phyloP scores from a whole-genome alignment of 768 basidiomycete species.

The Lepiota subincarnata region DNA sequence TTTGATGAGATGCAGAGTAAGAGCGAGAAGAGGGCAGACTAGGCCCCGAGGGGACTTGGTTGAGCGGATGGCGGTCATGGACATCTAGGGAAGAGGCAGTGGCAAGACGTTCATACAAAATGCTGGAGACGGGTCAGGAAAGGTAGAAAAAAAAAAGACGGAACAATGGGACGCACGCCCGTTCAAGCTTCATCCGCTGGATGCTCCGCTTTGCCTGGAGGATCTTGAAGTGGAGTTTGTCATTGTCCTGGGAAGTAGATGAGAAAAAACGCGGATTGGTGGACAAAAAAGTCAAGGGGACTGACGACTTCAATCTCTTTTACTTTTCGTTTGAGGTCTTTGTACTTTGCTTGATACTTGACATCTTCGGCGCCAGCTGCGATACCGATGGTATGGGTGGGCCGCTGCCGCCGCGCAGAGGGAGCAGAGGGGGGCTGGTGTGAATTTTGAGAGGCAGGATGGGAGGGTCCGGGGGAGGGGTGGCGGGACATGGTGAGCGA shows the following conservation, averaged over 20 bases:
- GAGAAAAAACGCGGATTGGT: constrained; percentile 12
- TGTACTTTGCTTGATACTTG: constrained; percentile 86
- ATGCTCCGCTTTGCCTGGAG: constrained; percentile 77
- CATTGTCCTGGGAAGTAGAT: constrained; percentile 64
- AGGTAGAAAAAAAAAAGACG: constrained; percentile 15
- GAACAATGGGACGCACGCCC: constrained; percentile 61
- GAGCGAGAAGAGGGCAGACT: constrained; percentile 34
- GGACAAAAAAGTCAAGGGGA: constrained; percentile 18
- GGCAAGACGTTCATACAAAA: constrained; percentile 76
- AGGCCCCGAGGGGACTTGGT: constrained; percentile 24
- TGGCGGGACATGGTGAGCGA: constrained; percentile 64
- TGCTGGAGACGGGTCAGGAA: constrained; percentile 30
- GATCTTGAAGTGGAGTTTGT: constrained; percentile 80
- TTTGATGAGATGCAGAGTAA: constrained; percentile 28
- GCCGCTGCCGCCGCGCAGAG: constrained; percentile 42
- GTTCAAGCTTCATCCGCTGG: constrained; percentile 82
- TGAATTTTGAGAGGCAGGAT: constrained; percentile 31
- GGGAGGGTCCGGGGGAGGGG: constrained; percentile 49
- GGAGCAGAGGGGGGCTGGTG: constrained; percentile 19
- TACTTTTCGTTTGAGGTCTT: constrained; percentile 83
- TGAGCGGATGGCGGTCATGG: constrained; percentile 35
- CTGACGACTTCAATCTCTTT: constrained; percentile 80
- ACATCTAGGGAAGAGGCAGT: constrained; percentile 51
- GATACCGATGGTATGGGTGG: constrained; percentile 54
- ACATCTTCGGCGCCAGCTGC: constrained; percentile 79